Evolutionary conservation across 768 basidiomycete genomes (phyloP).

Genomic region (Atractiella rhizophila): DNA sequence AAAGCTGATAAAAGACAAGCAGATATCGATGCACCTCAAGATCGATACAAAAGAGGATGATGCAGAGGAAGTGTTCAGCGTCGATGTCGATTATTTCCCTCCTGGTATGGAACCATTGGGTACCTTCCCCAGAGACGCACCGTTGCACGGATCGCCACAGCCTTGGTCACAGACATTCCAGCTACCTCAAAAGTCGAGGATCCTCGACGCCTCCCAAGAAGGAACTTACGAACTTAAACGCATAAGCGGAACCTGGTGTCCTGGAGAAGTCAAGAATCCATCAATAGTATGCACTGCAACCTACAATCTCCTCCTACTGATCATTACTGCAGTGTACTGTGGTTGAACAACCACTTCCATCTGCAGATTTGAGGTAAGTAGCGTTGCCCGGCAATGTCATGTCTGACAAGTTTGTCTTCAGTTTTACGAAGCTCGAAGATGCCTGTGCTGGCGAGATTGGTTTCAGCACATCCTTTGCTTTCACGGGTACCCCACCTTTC

Average conservation of each 20-base stretch:
- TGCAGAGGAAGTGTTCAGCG: too few relatives aligned
- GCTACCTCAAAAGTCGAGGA: slow-evolving; percentile 9
- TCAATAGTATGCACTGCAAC: slow-evolving; percentile 2
- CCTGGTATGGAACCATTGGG: too few relatives aligned
- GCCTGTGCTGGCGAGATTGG: slow-evolving; percentile 44
- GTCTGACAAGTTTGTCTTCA: background rate
- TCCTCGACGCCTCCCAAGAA: slow-evolving; percentile 27
- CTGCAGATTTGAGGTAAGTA: slow-evolving; percentile 70
- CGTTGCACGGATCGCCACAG: too few relatives aligned
- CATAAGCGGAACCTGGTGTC: slow-evolving; percentile 50
- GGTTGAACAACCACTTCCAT: slow-evolving; percentile 36
- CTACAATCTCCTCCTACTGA: background rate
- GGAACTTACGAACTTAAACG: slow-evolving; percentile 52
- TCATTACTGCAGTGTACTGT: slow-evolving; percentile 10
- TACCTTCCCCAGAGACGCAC: too few relatives aligned
- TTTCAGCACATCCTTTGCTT: slow-evolving; percentile 56
- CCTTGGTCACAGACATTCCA: too few relatives aligned
- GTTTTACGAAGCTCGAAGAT: slow-evolving; percentile 2
- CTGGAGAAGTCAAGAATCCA: slow-evolving; percentile 40
- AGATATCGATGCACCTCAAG: too few relatives aligned
- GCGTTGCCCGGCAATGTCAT: slow-evolving; percentile 38
- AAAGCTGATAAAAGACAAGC: too few relatives aligned
- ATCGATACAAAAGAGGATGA: too few relatives aligned
- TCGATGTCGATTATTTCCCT: too few relatives aligned
- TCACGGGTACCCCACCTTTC: slow-evolving; percentile 78